Percentiles rank a stretch among this genome's conserved stretches.
Conservation (phyloP, 2,329 filamentous ascomycete species). For the Stenocarpella maydis region DNA sequence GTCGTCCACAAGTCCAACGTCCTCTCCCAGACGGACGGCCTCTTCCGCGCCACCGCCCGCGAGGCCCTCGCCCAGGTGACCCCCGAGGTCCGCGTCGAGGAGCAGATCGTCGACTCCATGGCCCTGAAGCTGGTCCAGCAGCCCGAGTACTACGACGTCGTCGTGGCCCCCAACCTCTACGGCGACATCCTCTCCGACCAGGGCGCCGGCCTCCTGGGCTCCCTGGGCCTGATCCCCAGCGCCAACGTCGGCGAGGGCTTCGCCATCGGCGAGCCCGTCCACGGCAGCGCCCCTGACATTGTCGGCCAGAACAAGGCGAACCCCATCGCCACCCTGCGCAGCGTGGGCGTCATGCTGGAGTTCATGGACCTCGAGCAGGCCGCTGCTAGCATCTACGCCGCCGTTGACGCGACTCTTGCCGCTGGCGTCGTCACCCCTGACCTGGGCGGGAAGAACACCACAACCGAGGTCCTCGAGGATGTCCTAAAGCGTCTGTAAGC, state of each 20-base stretch:
- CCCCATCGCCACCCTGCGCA: constrained; percentile 92
- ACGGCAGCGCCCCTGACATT: constrained; percentile 95
- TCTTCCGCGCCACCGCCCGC: constrained; percentile 86
- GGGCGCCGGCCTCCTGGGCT: constrained; percentile 91
- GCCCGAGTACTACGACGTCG: constrained; percentile 94
- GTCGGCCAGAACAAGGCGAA: constrained; percentile 93
- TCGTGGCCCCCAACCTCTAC: constrained; percentile 97
- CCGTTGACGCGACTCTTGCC: constrained; percentile 88
- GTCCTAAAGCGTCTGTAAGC: constrained; percentile 80
- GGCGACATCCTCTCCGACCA: constrained; percentile 97
- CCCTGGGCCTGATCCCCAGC: constrained; percentile 88
- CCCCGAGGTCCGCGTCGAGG: constrained; percentile 74
- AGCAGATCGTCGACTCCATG: constrained; percentile 99
- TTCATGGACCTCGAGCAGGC: constrained; percentile 89
- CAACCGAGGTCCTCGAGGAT: constrained; percentile 86
- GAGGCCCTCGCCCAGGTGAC: constrained; percentile 71
- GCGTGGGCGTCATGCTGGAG: constrained; percentile 93
- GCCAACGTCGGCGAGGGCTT: constrained; percentile 96
- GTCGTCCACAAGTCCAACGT: constrained; percentile 99
- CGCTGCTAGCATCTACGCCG: constrained; percentile 87
- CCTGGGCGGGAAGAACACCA: constrained; percentile 85
- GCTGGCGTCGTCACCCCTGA: constrained; percentile 89
- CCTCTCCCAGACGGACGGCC: constrained; percentile 91
- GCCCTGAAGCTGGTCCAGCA: constrained; percentile 99
- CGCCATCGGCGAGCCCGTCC: constrained; percentile 97